Conservation (phyloP, 306 rosid species). For the Vicia faba region DNA sequence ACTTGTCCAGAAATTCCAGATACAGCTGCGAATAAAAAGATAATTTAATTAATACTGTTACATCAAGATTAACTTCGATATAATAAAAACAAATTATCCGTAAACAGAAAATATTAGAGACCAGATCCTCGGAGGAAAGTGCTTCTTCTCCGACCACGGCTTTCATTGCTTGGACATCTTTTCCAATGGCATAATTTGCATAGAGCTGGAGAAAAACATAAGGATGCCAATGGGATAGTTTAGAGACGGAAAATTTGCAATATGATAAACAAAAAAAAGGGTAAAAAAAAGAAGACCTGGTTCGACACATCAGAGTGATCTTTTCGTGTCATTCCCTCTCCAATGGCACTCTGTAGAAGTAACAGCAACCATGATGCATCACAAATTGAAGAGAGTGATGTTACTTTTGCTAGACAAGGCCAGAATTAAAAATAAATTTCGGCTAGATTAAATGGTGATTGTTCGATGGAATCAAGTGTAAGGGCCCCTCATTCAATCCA, state of each 20-base stretch:
- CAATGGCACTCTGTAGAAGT: slow-evolving; percentile 90
- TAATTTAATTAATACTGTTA: slow-evolving; percentile 15
- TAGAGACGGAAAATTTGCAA: slow-evolving; percentile 14
- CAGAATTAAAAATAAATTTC: neutral
- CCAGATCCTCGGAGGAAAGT: slow-evolving; percentile 98
- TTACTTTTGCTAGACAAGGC: neutral
- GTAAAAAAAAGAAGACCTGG: slow-evolving; percentile 71
- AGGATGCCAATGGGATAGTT: slow-evolving; percentile 32
- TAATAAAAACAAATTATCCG: slow-evolving; percentile 11
- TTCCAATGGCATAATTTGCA: slow-evolving; percentile 99
- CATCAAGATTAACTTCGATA: slow-evolving; percentile 8
- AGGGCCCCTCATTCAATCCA: too few species aligned
- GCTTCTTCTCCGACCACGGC: slow-evolving; percentile 99
- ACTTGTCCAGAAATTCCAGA: slow-evolving; percentile 95
- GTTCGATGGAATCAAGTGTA: too few species aligned
- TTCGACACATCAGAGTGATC: slow-evolving; percentile 98
- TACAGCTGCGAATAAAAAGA: slow-evolving; percentile 57
- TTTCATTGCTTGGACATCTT: slow-evolving; percentile 99
- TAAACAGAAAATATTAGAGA: slow-evolving; percentile 38
- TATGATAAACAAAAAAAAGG: neutral
- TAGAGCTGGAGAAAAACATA: slow-evolving; percentile 61
- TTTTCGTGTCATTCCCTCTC: slow-evolving; percentile 98
- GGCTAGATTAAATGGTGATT: too few species aligned
- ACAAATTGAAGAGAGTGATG: slow-evolving; percentile 18
- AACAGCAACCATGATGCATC: slow-evolving; percentile 25